A percentile compares a stretch with the other conserved stretches of the same genome.
Evolutionary conservation across 345 rosid species (phyloP).

Genomic region (Syzygium aqueum): DNA sequence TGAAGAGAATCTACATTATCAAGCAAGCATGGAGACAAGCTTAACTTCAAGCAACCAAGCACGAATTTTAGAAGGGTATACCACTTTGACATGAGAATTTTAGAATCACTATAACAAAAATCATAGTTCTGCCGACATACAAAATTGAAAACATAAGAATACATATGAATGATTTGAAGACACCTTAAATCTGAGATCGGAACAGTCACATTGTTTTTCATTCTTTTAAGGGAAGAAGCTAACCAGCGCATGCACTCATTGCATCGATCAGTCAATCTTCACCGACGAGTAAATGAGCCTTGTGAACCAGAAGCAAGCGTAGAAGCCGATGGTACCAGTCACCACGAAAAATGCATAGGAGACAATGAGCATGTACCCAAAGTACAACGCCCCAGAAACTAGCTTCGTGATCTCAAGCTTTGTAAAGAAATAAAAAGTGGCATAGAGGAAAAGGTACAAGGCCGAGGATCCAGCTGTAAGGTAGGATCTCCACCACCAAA

Average conservation of each 20-base stretch:
- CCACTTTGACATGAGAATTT: not conserved
- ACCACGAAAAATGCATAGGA: constrained; percentile 31
- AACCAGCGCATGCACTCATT: not conserved
- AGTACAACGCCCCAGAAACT: constrained; percentile 25
- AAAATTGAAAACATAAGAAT: not conserved
- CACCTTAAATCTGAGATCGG: not conserved
- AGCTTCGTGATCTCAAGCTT: constrained; percentile 30
- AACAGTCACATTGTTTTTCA: not conserved
- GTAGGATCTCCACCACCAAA: constrained; percentile 39
- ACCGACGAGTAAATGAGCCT: constrained; percentile 31
- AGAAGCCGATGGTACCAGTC: constrained; percentile 31
- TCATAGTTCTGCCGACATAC: not conserved
- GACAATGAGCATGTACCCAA: constrained; percentile 29
- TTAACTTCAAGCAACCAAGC: not conserved
- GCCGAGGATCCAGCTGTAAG: constrained; percentile 36
- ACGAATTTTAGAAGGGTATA: not conserved
- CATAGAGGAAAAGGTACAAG: constrained; percentile 29
- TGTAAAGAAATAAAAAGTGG: constrained; percentile 30
- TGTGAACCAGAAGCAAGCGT: constrained; percentile 30
- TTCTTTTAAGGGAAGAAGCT: not conserved
- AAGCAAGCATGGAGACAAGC: not conserved
- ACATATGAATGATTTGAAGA: not conserved
- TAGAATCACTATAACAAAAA: not conserved
- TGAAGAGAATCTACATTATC: not conserved
- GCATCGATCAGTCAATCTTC: constrained; percentile 19